These are phyloP conservation scores for Cucumis melo DNA, from an alignment of 306 rosid species.

Conservation along the genomic window DNA sequence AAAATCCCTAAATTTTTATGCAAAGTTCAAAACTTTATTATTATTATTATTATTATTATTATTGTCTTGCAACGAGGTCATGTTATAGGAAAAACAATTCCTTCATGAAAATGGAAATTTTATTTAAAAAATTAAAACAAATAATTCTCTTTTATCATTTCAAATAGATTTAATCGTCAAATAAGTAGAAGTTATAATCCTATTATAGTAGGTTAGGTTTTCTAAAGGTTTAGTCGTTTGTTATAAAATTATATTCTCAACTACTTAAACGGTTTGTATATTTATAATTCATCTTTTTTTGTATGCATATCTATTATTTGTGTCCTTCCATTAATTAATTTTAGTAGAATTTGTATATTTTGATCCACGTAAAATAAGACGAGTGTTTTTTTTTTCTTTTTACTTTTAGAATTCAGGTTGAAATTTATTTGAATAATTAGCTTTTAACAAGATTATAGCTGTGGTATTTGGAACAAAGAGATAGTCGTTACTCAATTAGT, in stretches of 20 bases:
- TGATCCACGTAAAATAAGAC: not conserved
- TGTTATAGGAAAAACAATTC: no score
- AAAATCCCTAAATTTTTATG: no score
- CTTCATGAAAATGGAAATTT: no score
- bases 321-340: not conserved
- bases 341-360: not conserved
- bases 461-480: no score
- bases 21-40: no score
- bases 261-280: not conserved
- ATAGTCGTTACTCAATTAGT: not conserved
- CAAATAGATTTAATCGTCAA: no score
- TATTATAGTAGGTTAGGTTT: not conserved
- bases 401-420: not conserved
- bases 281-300: not conserved
- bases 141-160: no score
- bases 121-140: no score
- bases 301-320: no score
- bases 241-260: not conserved
- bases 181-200: not conserved
- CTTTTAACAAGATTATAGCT: no score
- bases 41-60: no score
- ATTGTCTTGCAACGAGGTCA: no score
- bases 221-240: not conserved
- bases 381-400: not conserved
- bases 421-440: not conserved